Conservation (phyloP, 495 filamentous ascomycete genomes). For the Neurospora pannonica region DNA sequence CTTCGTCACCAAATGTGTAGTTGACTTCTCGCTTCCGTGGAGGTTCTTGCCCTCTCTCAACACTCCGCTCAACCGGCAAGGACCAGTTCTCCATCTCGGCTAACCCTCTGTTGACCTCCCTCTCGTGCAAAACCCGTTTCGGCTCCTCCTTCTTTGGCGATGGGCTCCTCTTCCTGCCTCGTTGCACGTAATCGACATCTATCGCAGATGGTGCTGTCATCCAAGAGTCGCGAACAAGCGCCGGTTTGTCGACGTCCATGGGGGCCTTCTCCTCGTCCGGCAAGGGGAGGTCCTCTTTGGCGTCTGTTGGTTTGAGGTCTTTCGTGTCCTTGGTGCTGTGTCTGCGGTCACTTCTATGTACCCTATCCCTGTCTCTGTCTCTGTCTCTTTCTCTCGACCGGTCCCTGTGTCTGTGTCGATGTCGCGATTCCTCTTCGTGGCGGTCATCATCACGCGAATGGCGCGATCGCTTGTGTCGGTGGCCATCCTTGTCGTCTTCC, state of each 20-base stretch:
- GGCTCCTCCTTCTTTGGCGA: conserved; percentile 54
- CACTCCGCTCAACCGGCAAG: conserved; percentile 18
- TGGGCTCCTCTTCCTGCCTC: conserved; percentile 39
- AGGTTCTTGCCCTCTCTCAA: conserved; percentile 23
- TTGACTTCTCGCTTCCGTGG: conserved; percentile 54
- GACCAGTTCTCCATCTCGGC: conserved; percentile 36
- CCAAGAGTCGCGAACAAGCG: conserved; percentile 65
- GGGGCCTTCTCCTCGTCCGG: conserved; percentile 35
- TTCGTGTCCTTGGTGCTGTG: conserved; percentile 18
- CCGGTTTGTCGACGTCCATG: conserved; percentile 9
- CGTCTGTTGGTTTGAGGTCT: conserved; percentile 33
- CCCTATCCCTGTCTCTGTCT: conserved; percentile 11
- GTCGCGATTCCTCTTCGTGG: conserved; percentile 23
- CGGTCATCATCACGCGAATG: conserved; percentile 26
- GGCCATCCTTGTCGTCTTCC: conserved; percentile 30
- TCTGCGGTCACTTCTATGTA: conserved; percentile 6
- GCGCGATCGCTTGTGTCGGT: conserved; percentile 40
- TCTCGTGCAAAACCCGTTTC: conserved; percentile 67
- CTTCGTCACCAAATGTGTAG: conserved; percentile 85
- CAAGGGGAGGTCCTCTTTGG: conserved; percentile 37
- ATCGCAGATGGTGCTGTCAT: conserved; percentile 80
- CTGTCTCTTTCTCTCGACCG: conserved; percentile 5
- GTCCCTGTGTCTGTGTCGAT: conserved; percentile 19
- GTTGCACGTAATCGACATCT: conserved; percentile 78
- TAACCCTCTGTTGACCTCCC: conserved; percentile 67